Evolutionary conservation across 805 yeast species (phyloP).

Genomic region (Candida maesae): DNA sequence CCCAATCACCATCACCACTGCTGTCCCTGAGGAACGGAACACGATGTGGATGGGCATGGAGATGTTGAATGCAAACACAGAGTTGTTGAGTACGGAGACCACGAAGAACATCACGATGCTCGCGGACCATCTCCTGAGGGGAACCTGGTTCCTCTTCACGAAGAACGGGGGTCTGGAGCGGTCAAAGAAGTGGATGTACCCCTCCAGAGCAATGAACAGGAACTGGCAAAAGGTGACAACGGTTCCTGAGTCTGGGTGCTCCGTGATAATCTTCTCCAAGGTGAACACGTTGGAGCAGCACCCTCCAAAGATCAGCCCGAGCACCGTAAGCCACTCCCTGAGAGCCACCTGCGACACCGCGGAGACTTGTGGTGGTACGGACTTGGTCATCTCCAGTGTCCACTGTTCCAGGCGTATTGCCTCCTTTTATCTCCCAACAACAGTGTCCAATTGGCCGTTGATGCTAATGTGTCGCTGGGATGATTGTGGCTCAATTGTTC

Average conservation of each 20-base stretch:
- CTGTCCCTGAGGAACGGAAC: constrained; percentile 60
- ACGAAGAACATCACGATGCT: constrained; percentile 48
- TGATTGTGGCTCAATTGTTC: too few species aligned
- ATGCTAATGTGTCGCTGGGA: too few species aligned
- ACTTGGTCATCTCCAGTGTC: neutral
- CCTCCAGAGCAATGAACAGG: constrained; percentile 44
- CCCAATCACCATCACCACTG: constrained; percentile 58
- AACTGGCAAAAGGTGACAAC: constrained; percentile 60
- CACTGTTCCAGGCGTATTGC: neutral
- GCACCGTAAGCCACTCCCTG: constrained; percentile 23
- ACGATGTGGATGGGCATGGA: constrained; percentile 67
- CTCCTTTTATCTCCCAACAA: too few species aligned
- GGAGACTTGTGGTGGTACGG: too few species aligned
- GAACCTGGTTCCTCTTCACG: constrained; percentile 35
- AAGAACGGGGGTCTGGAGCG: constrained; percentile 29
- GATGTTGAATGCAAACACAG: constrained; percentile 52
- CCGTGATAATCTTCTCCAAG: constrained; percentile 48
- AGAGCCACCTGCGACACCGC: constrained; percentile 18
- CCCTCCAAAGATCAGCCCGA: constrained; percentile 55
- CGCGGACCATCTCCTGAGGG: constrained; percentile 40
- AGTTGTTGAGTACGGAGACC: constrained; percentile 52
- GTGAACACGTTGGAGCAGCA: constrained; percentile 70
- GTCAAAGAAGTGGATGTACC: constrained; percentile 36
- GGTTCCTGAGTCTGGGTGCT: constrained; percentile 39
- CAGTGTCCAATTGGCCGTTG: too few species aligned